A percentile compares a stretch with the other conserved stretches of the same genome.
Conservation (phyloP, 768 basidiomycete genomes). For the Hygrophorus russula region DNA sequence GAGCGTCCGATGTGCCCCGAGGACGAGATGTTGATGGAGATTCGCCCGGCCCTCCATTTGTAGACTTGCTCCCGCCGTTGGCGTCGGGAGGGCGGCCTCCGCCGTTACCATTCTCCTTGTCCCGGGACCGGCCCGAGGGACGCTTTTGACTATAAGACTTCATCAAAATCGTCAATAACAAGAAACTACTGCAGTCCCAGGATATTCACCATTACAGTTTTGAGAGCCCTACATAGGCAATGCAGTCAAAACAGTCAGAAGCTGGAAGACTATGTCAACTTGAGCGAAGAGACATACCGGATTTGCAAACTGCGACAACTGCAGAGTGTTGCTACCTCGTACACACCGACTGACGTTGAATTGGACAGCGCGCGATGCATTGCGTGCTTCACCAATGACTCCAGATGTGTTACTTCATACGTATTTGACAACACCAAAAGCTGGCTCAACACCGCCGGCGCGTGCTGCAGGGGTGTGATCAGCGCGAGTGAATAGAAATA, state of each 20-base stretch:
- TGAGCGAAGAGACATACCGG: constrained; percentile 37
- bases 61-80: constrained; percentile 23
- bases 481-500: constrained; percentile 88
- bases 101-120: constrained; percentile 28
- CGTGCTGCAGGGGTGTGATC: constrained; percentile 84
- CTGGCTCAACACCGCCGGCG: constrained; percentile 81
- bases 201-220: constrained; percentile 66
- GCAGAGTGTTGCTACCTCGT: constrained; percentile 90
- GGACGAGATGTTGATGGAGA: constrained; percentile 35
- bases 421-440: constrained; percentile 75
- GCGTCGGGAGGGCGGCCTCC: constrained; percentile 23
- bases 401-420: constrained; percentile 69
- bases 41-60: constrained; percentile 15
- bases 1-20: constrained; percentile 69
- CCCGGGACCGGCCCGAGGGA: constrained; percentile 43
- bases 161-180: constrained; percentile 8
- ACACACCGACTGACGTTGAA: constrained; percentile 80
- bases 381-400: constrained; percentile 79
- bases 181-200: not conserved
- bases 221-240: constrained; percentile 44
- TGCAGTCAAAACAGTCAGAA: constrained; percentile 3
- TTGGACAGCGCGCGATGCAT: constrained; percentile 86
- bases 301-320: constrained; percentile 85
- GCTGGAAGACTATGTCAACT: constrained; percentile 8
- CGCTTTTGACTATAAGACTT: constrained; percentile 76